Evolutionary conservation across 139 green algal genomes (phyloP).

Genomic region (Chlorella ohadii): DNA sequence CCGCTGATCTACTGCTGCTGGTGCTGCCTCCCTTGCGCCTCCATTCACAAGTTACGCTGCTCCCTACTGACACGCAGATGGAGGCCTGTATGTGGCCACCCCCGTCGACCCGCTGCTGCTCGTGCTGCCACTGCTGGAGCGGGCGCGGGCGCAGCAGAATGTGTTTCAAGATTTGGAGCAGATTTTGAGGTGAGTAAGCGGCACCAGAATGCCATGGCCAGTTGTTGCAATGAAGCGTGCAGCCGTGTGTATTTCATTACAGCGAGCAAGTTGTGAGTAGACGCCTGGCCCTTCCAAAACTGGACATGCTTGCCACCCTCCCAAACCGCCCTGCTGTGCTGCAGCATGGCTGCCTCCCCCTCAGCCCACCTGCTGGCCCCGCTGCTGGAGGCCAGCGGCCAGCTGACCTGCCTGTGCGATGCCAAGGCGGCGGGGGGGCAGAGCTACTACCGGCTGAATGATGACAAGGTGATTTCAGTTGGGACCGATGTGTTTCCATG

Average conservation of each 20-base stretch:
- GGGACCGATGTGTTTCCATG: no score
- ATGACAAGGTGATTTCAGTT: conserved; percentile 19
- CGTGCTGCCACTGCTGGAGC: conserved; percentile 67
- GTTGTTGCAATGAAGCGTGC: no score
- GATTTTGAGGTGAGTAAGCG: conserved; percentile 19
- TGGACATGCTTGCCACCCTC: no score
- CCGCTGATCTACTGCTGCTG: no score
- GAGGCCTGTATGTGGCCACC: conserved; percentile 61
- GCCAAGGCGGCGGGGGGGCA: conserved; percentile 42
- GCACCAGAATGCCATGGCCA: no score
- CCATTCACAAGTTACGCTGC: no score
- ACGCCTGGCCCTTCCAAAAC: no score
- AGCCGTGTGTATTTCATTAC: no score
- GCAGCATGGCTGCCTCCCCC: conserved; percentile 1
- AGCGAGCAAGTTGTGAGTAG: no score
- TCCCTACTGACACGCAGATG: no score
- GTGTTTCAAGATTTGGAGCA: conserved; percentile 53
- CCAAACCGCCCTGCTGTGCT: neutral
- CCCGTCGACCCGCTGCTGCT: conserved; percentile 66
- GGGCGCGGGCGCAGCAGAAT: neutral
- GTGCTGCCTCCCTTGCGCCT: no score
- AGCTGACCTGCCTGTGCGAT: conserved; percentile 50
- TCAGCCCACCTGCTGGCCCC: conserved; percentile 7
- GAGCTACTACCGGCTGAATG: conserved; percentile 49
- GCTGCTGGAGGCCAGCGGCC: neutral